A percentile compares a stretch with the other conserved stretches of the same genome.
These are phyloP conservation scores for Linnemannia hyalina DNA, from an alignment of 192 early-diverging fungal species.

Conservation along the genomic window DNA sequence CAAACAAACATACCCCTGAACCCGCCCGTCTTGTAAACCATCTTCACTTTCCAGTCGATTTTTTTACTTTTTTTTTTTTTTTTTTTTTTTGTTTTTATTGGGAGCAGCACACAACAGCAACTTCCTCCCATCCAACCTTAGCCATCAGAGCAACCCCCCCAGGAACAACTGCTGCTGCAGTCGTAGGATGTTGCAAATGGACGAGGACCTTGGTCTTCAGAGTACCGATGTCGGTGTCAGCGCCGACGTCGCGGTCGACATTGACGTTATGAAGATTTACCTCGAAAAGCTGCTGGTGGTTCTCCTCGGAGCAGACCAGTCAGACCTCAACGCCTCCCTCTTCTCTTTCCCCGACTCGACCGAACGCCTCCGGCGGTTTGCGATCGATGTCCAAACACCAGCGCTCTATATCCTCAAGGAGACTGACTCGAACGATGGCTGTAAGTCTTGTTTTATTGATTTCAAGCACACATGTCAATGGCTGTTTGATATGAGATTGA, in stretches of 20 bases:
- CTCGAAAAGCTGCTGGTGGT: constrained; percentile 79
- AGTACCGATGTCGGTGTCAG: constrained; percentile 26
- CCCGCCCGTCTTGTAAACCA: neutral
- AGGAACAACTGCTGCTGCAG: constrained; percentile 9
- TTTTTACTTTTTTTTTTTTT: neutral
- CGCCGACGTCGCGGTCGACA: constrained; percentile 35
- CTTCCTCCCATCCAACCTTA: neutral
- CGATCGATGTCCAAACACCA: constrained; percentile 77
- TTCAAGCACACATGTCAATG: neutral
- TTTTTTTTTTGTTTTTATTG: constrained; percentile 7
- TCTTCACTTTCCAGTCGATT: neutral
- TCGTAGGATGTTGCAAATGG: constrained; percentile 43
- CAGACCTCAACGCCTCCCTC: constrained; percentile 71
- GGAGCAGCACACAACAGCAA: neutral
- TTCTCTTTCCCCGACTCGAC: constrained; percentile 76
- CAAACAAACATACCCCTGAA: neutral
- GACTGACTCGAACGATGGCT: constrained; percentile 63
- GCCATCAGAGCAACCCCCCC: neutral
- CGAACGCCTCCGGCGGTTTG: constrained; percentile 82
- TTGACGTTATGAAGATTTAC: constrained; percentile 61
- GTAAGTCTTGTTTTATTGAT: constrained; percentile 25
- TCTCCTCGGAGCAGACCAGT: constrained; percentile 75
- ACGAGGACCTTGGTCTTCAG: constrained; percentile 48
- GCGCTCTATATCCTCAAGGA: constrained; percentile 88
- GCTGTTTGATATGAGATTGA: neutral